phyloP scores from a whole-genome alignment of 306 rosid species.

The Urtica urens region DNA sequence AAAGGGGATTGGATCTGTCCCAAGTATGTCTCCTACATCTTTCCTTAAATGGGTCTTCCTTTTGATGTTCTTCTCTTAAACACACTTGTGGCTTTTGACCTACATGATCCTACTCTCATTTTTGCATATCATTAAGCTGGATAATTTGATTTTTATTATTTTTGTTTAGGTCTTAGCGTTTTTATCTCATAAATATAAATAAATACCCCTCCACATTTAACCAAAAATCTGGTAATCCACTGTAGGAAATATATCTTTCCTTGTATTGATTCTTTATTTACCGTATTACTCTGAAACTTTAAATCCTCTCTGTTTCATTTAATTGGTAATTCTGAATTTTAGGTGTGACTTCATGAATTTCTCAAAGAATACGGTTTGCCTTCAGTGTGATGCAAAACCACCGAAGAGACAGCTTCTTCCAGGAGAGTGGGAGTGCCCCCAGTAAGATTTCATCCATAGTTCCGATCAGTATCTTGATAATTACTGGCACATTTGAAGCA shows the following conservation, averaged over 20 bases:
- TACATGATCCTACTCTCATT: too few species aligned
- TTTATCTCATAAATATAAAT: too few species aligned
- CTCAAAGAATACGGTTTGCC: conserved; percentile 73
- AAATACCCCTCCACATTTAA: too few species aligned
- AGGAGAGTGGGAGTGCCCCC: conserved; percentile 98
- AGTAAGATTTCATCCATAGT: conserved; percentile 47
- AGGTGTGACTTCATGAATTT: conserved; percentile 99
- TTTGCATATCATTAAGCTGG: too few species aligned
- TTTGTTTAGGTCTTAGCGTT: too few species aligned
- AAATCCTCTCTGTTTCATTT: background rate
- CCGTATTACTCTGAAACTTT: background rate
- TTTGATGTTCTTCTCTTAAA: conserved; percentile 4
- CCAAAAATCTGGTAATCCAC: too few species aligned
- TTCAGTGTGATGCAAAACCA: conserved; percentile 97
- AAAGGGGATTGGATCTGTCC: conserved; percentile 98
- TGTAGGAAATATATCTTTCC: too few species aligned
- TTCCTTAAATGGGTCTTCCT: too few species aligned
- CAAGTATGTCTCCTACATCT: conserved; percentile 56
- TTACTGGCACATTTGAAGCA: too few species aligned
- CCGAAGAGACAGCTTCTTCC: conserved; percentile 96
- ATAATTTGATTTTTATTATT: too few species aligned
- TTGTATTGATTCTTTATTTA: too few species aligned
- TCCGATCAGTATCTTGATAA: background rate
- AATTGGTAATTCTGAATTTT: conserved; percentile 21
- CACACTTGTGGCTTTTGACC: too few species aligned